Percentiles rank a stretch among this genome's conserved stretches.
These are phyloP conservation scores for Chrysanthemum seticuspe DNA, from an alignment of 129 eudicot genomes.

Conservation along the genomic window DNA sequence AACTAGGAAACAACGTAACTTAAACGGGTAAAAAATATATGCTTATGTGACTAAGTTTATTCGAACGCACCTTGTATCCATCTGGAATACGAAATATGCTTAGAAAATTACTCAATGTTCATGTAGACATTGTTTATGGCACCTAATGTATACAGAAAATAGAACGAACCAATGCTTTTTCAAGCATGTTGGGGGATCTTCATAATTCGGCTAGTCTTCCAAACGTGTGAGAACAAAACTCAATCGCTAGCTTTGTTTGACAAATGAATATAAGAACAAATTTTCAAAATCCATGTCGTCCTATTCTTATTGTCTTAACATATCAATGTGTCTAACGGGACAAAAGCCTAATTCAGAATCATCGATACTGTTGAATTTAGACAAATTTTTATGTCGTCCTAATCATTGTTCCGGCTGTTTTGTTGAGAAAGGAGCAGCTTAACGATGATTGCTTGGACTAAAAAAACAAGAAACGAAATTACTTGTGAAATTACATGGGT, in stretches of 20 bases:
- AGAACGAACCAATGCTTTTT: background rate
- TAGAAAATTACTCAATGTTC: background rate
- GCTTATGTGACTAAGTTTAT: too few species aligned
- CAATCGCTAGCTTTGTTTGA: slow-evolving; percentile 21
- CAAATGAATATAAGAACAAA: slow-evolving; percentile 17
- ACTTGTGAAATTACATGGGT: background rate
- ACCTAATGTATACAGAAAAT: background rate
- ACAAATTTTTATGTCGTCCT: slow-evolving; percentile 14
- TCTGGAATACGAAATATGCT: background rate
- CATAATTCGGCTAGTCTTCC: slow-evolving; percentile 31
- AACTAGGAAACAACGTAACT: background rate
- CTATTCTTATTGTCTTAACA: slow-evolving; percentile 18
- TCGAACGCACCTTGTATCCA: background rate
- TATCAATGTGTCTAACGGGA: background rate
- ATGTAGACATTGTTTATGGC: background rate
- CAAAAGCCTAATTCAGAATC: slow-evolving; percentile 24
- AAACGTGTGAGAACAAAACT: slow-evolving; percentile 19
- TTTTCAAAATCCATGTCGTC: slow-evolving; percentile 6
- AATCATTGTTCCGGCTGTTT: slow-evolving; percentile 17
- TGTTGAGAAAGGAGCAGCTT: slow-evolving; percentile 16
- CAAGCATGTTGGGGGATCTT: slow-evolving; percentile 7
- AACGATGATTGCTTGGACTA: slow-evolving; percentile 23
- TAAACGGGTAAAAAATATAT: too few species aligned
- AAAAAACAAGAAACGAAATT: slow-evolving; percentile 21
- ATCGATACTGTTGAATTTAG: slow-evolving; percentile 20